Evolutionary conservation across 352 stramenopile species (phyloP).

Genomic region (Blastocystis sp.): DNA sequence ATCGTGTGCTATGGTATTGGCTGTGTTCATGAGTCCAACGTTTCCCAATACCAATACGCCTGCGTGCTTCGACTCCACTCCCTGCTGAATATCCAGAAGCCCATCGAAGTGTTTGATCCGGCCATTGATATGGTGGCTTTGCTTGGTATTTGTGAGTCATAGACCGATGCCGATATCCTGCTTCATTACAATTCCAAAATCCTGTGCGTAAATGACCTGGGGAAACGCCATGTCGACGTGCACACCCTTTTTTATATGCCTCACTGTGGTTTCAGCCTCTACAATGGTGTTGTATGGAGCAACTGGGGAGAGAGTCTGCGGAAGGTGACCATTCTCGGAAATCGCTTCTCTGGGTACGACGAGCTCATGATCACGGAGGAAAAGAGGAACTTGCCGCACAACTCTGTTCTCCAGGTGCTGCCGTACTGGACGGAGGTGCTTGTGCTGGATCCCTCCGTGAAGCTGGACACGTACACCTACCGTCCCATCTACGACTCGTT

Average conservation of each 20-base stretch:
- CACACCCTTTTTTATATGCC: constrained; percentile 17
- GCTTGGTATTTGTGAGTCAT: background rate
- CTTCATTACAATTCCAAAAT: constrained; percentile 5
- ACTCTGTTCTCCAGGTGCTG: background rate
- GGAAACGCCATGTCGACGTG: background rate
- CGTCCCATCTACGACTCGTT: constrained; percentile 10
- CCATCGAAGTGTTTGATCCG: constrained; percentile 22
- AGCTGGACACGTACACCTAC: background rate
- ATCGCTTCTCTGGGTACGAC: constrained; percentile 22
- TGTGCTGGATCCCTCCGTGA: background rate
- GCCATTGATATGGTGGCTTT: background rate
- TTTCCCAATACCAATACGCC: constrained; percentile 27
- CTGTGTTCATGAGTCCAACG: background rate
- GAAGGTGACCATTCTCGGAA: background rate
- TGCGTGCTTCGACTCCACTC: background rate
- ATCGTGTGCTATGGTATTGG: constrained; percentile 37
- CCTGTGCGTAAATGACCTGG: background rate
- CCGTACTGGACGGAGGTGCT: background rate
- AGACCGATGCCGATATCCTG: constrained; percentile 14
- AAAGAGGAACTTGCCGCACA: background rate
- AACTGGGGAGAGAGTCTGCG: constrained; percentile 1
- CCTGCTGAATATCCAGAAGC: background rate
- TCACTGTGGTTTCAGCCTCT: constrained; percentile 33
- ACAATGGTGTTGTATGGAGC: constrained; percentile 20
- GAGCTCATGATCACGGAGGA: background rate